Evolutionary conservation across 1,139 yeast species (phyloP).

Genomic region (Lizanozyma gosingica): DNA sequence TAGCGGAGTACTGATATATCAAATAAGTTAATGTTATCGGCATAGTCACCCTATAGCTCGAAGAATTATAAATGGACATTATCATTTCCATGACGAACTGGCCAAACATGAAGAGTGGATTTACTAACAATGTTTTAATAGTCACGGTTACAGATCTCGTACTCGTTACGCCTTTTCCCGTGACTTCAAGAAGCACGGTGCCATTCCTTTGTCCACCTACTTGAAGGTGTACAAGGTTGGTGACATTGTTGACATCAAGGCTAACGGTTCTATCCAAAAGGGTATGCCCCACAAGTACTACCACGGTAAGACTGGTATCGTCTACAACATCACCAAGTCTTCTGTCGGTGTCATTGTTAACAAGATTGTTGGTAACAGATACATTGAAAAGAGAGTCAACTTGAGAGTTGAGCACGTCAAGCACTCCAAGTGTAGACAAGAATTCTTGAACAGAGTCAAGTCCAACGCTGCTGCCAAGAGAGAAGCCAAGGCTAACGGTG

Average conservation of each 20-base stretch:
- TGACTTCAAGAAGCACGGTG: conserved; percentile 98
- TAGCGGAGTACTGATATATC: no score
- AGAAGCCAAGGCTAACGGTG: conserved; percentile 95
- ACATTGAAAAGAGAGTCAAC: conserved; percentile 97
- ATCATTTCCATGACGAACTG: no score
- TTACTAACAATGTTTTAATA: no score
- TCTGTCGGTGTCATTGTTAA: conserved; percentile 96
- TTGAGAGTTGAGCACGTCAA: conserved; percentile 97
- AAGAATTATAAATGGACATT: no score
- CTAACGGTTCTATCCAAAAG: conserved; percentile 98
- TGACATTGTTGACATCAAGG: conserved; percentile 98
- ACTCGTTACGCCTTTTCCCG: conserved; percentile 99
- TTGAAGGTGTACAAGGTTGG: conserved; percentile 97
- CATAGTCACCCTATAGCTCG: no score
- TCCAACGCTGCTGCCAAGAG: conserved; percentile 86
- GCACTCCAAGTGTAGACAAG: conserved; percentile 99
- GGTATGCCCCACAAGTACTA: conserved; percentile 99
- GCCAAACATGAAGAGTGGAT: no score
- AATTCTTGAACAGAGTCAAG: conserved; percentile 97
- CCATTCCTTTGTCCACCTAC: conserved; percentile 91
- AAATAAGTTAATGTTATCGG: no score
- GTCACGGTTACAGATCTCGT: conserved; percentile 99
- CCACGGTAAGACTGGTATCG: conserved; percentile 99
- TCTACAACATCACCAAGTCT: conserved; percentile 97
- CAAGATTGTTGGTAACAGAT: conserved; percentile 99